phyloP scores from a whole-genome alignment of 768 basidiomycete species.

The Roridomyces roridus region DNA sequence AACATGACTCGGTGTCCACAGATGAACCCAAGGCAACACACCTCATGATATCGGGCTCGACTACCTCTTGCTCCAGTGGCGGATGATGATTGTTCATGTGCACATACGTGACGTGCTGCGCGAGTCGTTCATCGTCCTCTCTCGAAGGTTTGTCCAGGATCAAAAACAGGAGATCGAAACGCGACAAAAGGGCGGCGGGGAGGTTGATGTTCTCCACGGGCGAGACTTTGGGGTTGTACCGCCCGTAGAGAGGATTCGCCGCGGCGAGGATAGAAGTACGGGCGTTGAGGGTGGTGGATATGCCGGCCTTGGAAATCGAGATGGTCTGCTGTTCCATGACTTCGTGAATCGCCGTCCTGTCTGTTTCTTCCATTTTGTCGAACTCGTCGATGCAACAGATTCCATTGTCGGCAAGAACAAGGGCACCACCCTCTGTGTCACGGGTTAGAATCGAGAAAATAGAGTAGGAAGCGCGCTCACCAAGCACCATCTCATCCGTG shows the following conservation, averaged over 20 bases:
- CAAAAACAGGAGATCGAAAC: constrained; percentile 96
- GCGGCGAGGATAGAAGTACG: constrained; percentile 97
- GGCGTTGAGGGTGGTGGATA: constrained; percentile 97
- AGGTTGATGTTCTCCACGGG: constrained; percentile 99
- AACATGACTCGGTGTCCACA: neutral
- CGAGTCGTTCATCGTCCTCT: constrained; percentile 95
- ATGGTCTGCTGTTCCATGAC: constrained; percentile 99
- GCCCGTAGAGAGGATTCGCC: constrained; percentile 96
- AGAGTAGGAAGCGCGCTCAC: constrained; percentile 50
- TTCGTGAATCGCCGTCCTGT: constrained; percentile 98
- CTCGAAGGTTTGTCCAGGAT: constrained; percentile 95
- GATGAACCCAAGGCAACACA: constrained; percentile 36
- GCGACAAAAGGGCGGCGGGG: constrained; percentile 93
- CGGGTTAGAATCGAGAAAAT: constrained; percentile 4
- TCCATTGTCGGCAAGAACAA: constrained; percentile 98
- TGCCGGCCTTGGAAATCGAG: constrained; percentile 98
- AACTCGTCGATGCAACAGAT: constrained; percentile 99
- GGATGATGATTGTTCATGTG: constrained; percentile 97
- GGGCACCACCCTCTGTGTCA: constrained; percentile 92
- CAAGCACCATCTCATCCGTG: constrained; percentile 98
- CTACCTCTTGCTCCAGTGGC: constrained; percentile 79
- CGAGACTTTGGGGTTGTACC: constrained; percentile 97
- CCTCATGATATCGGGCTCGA: constrained; percentile 91
- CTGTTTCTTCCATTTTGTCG: constrained; percentile 99
- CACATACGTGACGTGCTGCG: constrained; percentile 96